A percentile compares a stretch with the other conserved stretches of the same genome.
phyloP scores from a whole-genome alignment of 257 asterid genomes.

The Jacaranda copaia region DNA sequence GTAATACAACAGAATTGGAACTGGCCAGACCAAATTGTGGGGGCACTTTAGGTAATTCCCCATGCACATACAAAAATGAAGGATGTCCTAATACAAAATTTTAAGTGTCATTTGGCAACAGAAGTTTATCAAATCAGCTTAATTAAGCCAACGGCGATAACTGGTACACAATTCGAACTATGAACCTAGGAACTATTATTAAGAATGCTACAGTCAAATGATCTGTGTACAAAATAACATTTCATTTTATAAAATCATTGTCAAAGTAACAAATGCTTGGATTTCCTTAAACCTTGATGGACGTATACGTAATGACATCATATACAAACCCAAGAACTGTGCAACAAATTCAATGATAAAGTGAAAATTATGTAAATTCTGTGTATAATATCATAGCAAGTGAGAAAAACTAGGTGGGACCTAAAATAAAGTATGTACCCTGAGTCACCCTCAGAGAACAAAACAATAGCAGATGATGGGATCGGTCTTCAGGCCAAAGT shows the following conservation, averaged over 20 bases:
- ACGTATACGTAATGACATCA: background rate
- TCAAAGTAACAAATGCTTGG: background rate
- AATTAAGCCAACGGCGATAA: too few species aligned
- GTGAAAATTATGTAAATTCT: background rate
- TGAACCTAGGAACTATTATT: background rate
- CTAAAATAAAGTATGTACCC: conserved; percentile 31
- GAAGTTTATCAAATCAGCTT: too few species aligned
- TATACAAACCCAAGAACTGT: background rate
- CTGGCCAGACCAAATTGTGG: too few species aligned
- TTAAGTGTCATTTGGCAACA: too few species aligned
- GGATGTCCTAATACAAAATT: too few species aligned
- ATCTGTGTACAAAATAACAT: background rate
- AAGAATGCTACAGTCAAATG: background rate
- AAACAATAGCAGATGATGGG: conserved; percentile 34
- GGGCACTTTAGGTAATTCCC: too few species aligned
- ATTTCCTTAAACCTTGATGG: background rate
- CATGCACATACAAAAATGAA: too few species aligned
- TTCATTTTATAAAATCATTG: background rate
- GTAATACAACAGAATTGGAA: too few species aligned
- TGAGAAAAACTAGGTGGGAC: conserved; percentile 14
- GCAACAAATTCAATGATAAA: conserved; percentile 26
- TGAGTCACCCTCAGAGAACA: conserved; percentile 19
- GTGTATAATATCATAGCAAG: conserved; percentile 19
- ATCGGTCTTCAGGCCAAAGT: background rate
- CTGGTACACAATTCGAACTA: too few species aligned